phyloP scores from a whole-genome alignment of 1,284 basidiomycete genomes.

The Golubevia sp. region DNA sequence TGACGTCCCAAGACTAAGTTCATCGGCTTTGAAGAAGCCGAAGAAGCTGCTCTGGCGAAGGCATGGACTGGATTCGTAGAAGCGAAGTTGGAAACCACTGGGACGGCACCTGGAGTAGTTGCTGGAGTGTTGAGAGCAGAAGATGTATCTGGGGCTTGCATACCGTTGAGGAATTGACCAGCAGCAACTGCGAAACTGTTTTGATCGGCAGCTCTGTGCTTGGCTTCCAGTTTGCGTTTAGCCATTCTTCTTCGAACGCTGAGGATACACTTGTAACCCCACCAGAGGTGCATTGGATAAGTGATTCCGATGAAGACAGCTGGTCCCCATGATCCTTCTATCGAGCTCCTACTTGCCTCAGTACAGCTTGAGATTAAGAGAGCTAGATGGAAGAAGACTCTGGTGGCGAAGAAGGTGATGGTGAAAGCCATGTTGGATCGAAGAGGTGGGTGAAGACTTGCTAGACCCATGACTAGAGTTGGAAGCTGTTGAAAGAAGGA shows the following conservation, averaged over 20 bases:
- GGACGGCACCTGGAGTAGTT: slow-evolving; percentile 31
- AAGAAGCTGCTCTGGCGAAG: slow-evolving; percentile 36
- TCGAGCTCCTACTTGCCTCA: slow-evolving; percentile 26
- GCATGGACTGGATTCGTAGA: slow-evolving; percentile 30
- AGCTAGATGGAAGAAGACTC: slow-evolving; percentile 51
- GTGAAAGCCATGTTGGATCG: slow-evolving; percentile 59
- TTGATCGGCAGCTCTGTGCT: slow-evolving; percentile 12
- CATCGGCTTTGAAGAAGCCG: slow-evolving; percentile 23
- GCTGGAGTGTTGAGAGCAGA: slow-evolving; percentile 53
- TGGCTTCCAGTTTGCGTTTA: slow-evolving; percentile 35
- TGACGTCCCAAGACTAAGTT: slow-evolving; percentile 27
- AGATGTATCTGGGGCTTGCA: slow-evolving; percentile 35
- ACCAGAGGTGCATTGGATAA: slow-evolving; percentile 59
- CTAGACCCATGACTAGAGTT: slow-evolving; percentile 55
- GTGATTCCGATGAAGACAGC: slow-evolving; percentile 29
- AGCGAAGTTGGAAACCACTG: slow-evolving; percentile 25
- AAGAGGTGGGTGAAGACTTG: slow-evolving; percentile 38
- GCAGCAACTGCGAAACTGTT: slow-evolving; percentile 20
- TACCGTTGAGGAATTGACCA: slow-evolving; percentile 41
- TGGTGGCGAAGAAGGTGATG: slow-evolving; percentile 47
- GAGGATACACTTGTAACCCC: slow-evolving; percentile 57
- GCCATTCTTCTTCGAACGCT: slow-evolving; percentile 46
- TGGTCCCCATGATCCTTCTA: slow-evolving; percentile 37
- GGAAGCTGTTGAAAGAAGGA: slow-evolving; percentile 42
- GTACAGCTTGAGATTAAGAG: slow-evolving; percentile 32